Conservation (phyloP, 164 flowering plant genomes). For the Nymphaea thermarum region DNA sequence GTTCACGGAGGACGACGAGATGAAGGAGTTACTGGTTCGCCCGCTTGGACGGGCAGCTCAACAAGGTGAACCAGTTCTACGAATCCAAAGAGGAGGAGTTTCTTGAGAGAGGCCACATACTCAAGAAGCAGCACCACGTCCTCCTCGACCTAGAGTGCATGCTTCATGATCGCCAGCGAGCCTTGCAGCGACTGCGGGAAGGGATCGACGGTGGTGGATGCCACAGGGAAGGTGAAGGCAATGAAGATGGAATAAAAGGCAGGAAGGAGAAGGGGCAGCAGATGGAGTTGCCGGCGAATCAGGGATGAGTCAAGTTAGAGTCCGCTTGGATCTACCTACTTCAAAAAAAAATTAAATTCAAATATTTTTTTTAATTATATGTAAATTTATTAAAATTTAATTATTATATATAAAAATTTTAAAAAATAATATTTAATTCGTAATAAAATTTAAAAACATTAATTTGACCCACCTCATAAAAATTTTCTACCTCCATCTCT, state of each 20-base stretch:
- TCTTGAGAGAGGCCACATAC: slow-evolving; percentile 48
- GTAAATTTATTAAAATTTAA: too few species aligned
- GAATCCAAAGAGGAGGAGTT: slow-evolving; percentile 4
- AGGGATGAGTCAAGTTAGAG: too few species aligned
- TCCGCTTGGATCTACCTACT: too few species aligned
- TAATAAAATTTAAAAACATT: too few species aligned
- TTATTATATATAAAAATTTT: too few species aligned
- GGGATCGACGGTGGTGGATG: neutral
- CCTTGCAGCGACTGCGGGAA: neutral
- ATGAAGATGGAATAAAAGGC: slow-evolving; percentile 35
- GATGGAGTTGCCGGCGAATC: slow-evolving; percentile 54
- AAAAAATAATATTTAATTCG: too few species aligned
- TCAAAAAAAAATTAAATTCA: too few species aligned
- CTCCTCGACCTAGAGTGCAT: slow-evolving; percentile 55
- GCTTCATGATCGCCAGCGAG: slow-evolving; percentile 24
- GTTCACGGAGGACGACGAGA: slow-evolving; percentile 2
- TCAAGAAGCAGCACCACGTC: slow-evolving; percentile 63
- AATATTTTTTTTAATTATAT: too few species aligned
- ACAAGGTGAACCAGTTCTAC: slow-evolving; percentile 7
- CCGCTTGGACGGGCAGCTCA: slow-evolving; percentile 1
- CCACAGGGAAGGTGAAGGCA: slow-evolving; percentile 5
- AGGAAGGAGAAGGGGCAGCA: slow-evolving; percentile 49
- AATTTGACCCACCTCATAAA: too few species aligned
- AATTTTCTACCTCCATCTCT: too few species aligned
- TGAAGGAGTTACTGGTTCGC: neutral